Evolutionary conservation across 768 basidiomycete genomes (phyloP), one percentile per base, ranked within the genome.

Genomic region (Asterophora parasitica): DNA sequence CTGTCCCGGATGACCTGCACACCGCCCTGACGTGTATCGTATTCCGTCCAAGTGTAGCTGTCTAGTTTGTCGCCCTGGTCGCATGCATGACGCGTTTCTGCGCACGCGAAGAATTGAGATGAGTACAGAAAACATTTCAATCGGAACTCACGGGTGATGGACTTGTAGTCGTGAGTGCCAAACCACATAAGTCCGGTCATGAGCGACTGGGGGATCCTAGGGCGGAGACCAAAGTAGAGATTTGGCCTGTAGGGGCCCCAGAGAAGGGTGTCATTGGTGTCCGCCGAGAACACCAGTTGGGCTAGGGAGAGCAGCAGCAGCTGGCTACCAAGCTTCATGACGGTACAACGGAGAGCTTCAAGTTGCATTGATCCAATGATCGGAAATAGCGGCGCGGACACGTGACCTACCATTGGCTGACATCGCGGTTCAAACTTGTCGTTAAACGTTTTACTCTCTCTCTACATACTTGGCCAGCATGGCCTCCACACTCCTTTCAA

Each of bases 171-270:
- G 32, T 90, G 83, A 7, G 89, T 84, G 26, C 93, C 90, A 62
- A 90, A 92, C 94, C 94, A 97, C 66, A 95, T 79, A 28, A 98
- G 77, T 10, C 94, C 94, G 2, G 88, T 91, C 82, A 93, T 79
- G 20, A 97, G 75, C n/a, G 89, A 91, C 57, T 89, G 81, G 0
- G 93, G 92, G 53, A 91, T 68, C 36, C 85, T 77, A 10, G 94
- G 90, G 41, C 90, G 72, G 37, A 96, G 73, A 15, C 94, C 94
- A 66, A 96, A 95, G 69, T 98, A 98, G n/a, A 96, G 76, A 59
- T 92, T 90, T 0, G 94, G 91, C 34, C 94, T 73, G 66, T 92
- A 96, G 0, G 87, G 73, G 1, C 92, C 91, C 90, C 90, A 93
- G 64, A 89, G 63, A 23, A 87, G 67, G 10, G 81, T 76, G 54